Base-by-base conservation (phyloP, 2,329 filamentous ascomycete genomes). In the Phyllosticta ampelicida region DNA sequence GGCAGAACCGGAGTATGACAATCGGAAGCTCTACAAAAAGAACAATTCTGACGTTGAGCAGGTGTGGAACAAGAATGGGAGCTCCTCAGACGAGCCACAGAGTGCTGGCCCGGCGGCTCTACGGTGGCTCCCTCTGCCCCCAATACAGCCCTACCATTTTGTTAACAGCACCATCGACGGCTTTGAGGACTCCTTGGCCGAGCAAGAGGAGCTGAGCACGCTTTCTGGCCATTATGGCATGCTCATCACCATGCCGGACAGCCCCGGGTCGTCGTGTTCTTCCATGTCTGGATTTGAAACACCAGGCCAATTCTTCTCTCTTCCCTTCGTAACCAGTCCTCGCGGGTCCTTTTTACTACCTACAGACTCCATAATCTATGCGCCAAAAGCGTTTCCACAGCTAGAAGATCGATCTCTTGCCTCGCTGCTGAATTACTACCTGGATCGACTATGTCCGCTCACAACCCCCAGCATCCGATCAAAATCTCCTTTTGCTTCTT, bases 361-460 rank as follows among this genome's bases (percentile, higher is more conserved):
- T 57, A 44, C n/a, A 16, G 28, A 58, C 56, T 26, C 55, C 23
- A 10, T 55, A 51, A 21, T 53, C 48, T 49, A 21, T 61, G 68
- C 20, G 61, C 68, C 11, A 58, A 69, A 11, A 53, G 57, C 53
- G 11, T 59, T 59, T 20, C 68, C 72, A 1, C 63, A 67, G 30
- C 51, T 71, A 2, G 62, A 65, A 13, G 64, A 63, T 16, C 61
- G 69, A 4, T 63, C 65, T 18, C 64, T 72, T 49, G 65, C 63
- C 3, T 64, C 66, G 48, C 61, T 75, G 6, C 66, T 75, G 21
- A 70, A 74, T 20, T 74, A 74, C 56, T 75, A 73, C 61, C 65
- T 74, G 5, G 67, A 69, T n/a, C 69, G 68, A 30, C 65, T 74
- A 5, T 74, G 72, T 55, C 73, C 73, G 26, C 68, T 72, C 5